Conservation (phyloP, 495 filamentous ascomycete species). For the Hypoxylon rickii region DNA sequence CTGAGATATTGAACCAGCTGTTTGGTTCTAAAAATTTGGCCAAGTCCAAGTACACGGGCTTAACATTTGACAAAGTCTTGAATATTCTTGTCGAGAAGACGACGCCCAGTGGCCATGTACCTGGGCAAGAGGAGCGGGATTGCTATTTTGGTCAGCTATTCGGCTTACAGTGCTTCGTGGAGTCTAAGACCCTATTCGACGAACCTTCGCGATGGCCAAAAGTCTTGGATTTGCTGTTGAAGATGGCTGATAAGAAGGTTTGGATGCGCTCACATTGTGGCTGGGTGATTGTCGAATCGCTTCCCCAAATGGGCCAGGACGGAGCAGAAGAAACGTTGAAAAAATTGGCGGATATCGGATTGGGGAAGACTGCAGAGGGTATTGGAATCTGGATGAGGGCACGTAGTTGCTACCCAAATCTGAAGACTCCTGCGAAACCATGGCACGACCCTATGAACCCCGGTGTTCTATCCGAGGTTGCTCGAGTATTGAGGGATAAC, state of each 20-base stretch:
- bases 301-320: conserved; percentile 53
- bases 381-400: conserved; percentile 84
- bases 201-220: conserved; percentile 63
- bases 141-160: conserved; percentile 84
- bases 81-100: conserved; percentile 72
- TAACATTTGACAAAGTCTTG: conserved; percentile 62
- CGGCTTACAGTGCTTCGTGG: conserved; percentile 81
- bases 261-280: conserved; percentile 91
- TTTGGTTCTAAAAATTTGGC: conserved; percentile 51
- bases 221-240: conserved; percentile 62
- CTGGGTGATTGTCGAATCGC: conserved; percentile 64
- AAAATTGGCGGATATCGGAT: conserved; percentile 61
- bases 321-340: conserved; percentile 66
- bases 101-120: conserved; percentile 62
- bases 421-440: conserved; percentile 65
- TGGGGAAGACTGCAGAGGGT: conserved; percentile 81
- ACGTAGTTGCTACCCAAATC: conserved; percentile 63
- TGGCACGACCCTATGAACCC: conserved; percentile 79
- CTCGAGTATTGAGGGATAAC: conserved; percentile 79
- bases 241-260: conserved; percentile 66
- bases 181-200: conserved; percentile 71
- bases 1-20: conserved; percentile 75
- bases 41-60: conserved; percentile 48
- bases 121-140: conserved; percentile 83
- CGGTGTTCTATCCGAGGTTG: conserved; percentile 64